A percentile compares a stretch with the other conserved stretches of the same genome.
Conservation (phyloP, 139 green algal genomes). For the Picochlorum costavermella region DNA sequence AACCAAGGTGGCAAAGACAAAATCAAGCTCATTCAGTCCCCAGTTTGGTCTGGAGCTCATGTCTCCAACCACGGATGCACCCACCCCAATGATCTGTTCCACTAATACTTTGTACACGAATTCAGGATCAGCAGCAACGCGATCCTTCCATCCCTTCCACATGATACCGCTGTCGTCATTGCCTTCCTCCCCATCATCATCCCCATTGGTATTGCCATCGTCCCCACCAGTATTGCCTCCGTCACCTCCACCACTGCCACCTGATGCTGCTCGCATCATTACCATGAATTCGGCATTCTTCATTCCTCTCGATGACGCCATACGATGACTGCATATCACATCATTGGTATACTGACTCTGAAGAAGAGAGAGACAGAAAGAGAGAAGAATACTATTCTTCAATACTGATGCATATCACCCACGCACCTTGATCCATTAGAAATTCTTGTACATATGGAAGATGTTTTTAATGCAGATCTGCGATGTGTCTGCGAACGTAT, state of each 20-base stretch:
- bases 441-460: no score
- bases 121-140: slow-evolving; percentile 73
- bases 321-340: no score
- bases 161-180: slow-evolving; percentile 3
- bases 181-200: not conserved
- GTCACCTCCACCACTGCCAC: slow-evolving; percentile 1
- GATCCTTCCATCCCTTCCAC: slow-evolving; percentile 80
- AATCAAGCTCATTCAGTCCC: slow-evolving; percentile 94
- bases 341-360: no score
- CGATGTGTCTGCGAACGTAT: no score
- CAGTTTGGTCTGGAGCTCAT: slow-evolving; percentile 91
- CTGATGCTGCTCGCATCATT: not conserved
- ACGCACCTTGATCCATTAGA: no score
- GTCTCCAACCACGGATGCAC: slow-evolving; percentile 82
- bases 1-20: slow-evolving; percentile 93
- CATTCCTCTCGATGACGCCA: no score
- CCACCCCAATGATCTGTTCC: slow-evolving; percentile 91
- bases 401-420: no score
- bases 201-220: slow-evolving; percentile 4
- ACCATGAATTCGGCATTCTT: no score
- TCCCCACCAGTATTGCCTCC: slow-evolving; percentile 11
- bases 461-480: no score
- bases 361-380: no score
- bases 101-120: slow-evolving; percentile 88
- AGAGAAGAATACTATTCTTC: no score